These are phyloP conservation scores for Claviceps pazoutovae DNA, from an alignment of 2,329 filamentous ascomycete species.

Conservation along the genomic window DNA sequence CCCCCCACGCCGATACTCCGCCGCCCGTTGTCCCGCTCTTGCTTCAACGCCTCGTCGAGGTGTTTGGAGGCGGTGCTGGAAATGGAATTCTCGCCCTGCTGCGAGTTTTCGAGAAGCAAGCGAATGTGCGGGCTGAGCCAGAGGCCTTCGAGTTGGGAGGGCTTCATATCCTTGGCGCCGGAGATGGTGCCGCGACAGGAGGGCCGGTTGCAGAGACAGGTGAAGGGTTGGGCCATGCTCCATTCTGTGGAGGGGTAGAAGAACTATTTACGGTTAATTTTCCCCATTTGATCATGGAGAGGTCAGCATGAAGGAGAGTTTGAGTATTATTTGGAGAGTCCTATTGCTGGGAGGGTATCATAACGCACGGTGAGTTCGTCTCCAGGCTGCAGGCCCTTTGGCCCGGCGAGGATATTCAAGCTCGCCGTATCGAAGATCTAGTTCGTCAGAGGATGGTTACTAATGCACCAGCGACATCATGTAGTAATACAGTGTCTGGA, in stretches of 20 bases:
- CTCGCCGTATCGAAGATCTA: slow-evolving; percentile 48
- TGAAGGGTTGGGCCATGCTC: slow-evolving; percentile 58
- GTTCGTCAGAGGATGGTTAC: background rate
- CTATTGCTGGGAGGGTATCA: background rate
- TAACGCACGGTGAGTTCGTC: slow-evolving; percentile 42
- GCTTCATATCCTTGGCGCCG: slow-evolving; percentile 47
- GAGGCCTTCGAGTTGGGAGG: slow-evolving; percentile 37
- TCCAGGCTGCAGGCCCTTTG: slow-evolving; percentile 37
- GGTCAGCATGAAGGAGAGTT: no score
- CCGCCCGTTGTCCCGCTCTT: slow-evolving; percentile 16
- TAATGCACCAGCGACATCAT: background rate
- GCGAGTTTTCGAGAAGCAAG: slow-evolving; percentile 30
- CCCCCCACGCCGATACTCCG: slow-evolving; percentile 18
- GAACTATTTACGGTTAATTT: slow-evolving; percentile 28
- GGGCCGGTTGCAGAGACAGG: slow-evolving; percentile 45
- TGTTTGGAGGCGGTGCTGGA: slow-evolving; percentile 17
- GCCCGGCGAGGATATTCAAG: slow-evolving; percentile 43
- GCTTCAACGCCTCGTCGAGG: slow-evolving; percentile 27
- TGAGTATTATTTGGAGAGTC: background rate
- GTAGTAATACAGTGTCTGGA: no score
- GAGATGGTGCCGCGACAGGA: slow-evolving; percentile 47
- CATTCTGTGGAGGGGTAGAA: slow-evolving; percentile 68
- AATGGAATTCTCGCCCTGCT: background rate
- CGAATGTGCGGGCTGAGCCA: slow-evolving; percentile 51
- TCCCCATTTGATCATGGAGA: no score